These are phyloP conservation scores for Chaetomium strumarium DNA, from an alignment of 2,329 filamentous ascomycete genomes.

Conservation along the genomic window DNA sequence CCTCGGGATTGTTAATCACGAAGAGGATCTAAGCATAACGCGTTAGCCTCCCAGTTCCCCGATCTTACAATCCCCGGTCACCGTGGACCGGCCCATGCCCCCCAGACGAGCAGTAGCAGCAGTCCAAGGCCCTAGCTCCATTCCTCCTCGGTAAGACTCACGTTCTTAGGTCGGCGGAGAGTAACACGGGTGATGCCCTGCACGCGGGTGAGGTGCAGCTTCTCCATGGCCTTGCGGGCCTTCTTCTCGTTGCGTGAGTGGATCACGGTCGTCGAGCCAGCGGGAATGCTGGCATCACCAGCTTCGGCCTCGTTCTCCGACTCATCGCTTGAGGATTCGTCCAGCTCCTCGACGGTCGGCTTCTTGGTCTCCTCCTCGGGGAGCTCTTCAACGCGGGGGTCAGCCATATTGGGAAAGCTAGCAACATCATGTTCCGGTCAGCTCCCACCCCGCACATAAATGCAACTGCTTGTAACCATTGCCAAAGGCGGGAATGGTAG, in stretches of 20 bases:
- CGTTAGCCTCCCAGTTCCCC: conserved; percentile 16
- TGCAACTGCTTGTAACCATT: conserved; percentile 9
- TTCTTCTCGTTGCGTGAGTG: conserved; percentile 99
- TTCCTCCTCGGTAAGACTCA: conserved; percentile 47
- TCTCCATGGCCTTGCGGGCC: conserved; percentile 97
- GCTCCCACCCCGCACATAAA: conserved; percentile 21
- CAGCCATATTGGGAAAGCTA: conserved; percentile 66
- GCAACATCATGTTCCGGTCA: conserved; percentile 25
- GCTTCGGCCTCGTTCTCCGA: conserved; percentile 77
- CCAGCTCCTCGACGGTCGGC: conserved; percentile 68
- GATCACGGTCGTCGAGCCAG: conserved; percentile 81
- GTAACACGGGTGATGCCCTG: conserved; percentile 98
- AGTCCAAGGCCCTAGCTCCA: background rate
- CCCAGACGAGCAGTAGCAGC: conserved; percentile 4
- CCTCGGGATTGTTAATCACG: conserved; percentile 98
- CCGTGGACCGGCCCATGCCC: conserved; percentile 1
- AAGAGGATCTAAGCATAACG: conserved; percentile 72
- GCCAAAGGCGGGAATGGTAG: conserved; percentile 3
- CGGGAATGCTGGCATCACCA: conserved; percentile 58
- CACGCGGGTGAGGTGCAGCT: conserved; percentile 94
- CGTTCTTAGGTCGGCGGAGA: conserved; percentile 96
- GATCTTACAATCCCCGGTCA: background rate
- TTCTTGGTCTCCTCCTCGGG: conserved; percentile 86
- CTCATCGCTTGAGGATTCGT: conserved; percentile 64
- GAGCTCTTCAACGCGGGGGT: conserved; percentile 96